Percentiles rank a stretch among this genome's conserved stretches.
Conservation (phyloP, 1,139 yeast genomes). For the Scheffersomyces insectosa region DNA sequence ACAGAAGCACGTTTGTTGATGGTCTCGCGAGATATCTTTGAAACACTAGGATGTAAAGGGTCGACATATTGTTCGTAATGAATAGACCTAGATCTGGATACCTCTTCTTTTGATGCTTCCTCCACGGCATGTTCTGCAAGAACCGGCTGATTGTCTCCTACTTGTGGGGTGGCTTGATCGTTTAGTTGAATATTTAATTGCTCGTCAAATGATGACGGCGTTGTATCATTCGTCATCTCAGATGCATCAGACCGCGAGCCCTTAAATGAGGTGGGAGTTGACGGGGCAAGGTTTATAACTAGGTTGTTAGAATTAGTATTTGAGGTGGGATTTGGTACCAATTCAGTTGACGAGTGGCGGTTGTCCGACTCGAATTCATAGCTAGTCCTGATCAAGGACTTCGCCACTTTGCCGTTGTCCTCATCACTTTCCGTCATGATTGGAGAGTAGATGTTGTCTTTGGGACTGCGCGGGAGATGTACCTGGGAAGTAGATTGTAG, state of each 20-base stretch:
- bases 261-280: slow-evolving; percentile 37
- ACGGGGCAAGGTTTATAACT: slow-evolving; percentile 17
- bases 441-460: neutral
- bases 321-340: neutral
- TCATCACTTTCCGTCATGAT: neutral
- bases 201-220: slow-evolving; percentile 33
- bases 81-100: neutral
- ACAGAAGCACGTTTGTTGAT: no score
- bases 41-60: slow-evolving; percentile 1
- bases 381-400: neutral
- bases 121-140: neutral
- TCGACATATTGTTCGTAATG: slow-evolving; percentile 4
- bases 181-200: neutral
- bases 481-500: neutral
- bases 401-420: neutral
- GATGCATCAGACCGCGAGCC: slow-evolving; percentile 24
- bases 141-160: neutral
- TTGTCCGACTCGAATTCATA: neutral
- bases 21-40: neutral
- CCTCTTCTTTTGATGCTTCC: neutral
- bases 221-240: slow-evolving; percentile 33
- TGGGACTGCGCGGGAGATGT: neutral
- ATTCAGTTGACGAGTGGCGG: neutral
- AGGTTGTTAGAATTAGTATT: neutral
- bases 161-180: neutral